Percentiles rank a stretch among this genome's conserved stretches.
Conservation (phyloP, 352 stramenopile genomes). For the Phytophthora hibernalis region DNA sequence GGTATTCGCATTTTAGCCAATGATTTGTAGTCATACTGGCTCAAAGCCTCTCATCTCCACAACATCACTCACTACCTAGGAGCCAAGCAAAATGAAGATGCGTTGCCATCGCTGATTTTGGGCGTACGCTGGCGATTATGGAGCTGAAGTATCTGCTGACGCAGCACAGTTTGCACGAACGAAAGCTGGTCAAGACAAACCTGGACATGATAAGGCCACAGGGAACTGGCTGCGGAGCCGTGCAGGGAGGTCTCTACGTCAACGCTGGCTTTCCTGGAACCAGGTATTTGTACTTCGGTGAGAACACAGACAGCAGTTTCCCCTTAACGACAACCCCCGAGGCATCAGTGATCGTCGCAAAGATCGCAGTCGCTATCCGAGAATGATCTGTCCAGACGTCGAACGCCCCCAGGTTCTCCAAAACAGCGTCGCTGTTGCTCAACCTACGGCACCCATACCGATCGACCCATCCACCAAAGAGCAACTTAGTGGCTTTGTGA, state of each 20-base stretch:
- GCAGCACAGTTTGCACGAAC: not conserved
- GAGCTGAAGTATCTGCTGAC: not conserved
- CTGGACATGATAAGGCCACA: not conserved
- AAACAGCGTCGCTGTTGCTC: not conserved
- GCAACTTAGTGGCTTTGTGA: not conserved
- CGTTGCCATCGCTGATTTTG: not conserved
- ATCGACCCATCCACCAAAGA: not conserved
- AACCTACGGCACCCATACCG: not conserved
- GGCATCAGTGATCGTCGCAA: not conserved
- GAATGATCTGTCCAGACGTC: slow-evolving; percentile 5
- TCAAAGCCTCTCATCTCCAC: too few relatives aligned
- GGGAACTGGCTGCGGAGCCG: not conserved
- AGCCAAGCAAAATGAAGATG: not conserved
- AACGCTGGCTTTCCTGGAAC: slow-evolving; percentile 1
- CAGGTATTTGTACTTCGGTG: not conserved
- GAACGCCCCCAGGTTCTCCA: not conserved
- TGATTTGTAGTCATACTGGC: too few relatives aligned
- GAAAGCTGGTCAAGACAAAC: not conserved
- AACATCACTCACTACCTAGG: not conserved
- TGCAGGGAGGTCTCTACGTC: not conserved
- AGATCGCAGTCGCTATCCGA: slow-evolving; percentile 6
- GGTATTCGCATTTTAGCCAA: too few relatives aligned
- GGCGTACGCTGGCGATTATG: not conserved
- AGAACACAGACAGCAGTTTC: not conserved
- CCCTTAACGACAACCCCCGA: not conserved